Percentiles rank a stretch among this genome's conserved stretches.
Conservation (phyloP, 306 rosid genomes). For the Adenanthera pavonina region DNA sequence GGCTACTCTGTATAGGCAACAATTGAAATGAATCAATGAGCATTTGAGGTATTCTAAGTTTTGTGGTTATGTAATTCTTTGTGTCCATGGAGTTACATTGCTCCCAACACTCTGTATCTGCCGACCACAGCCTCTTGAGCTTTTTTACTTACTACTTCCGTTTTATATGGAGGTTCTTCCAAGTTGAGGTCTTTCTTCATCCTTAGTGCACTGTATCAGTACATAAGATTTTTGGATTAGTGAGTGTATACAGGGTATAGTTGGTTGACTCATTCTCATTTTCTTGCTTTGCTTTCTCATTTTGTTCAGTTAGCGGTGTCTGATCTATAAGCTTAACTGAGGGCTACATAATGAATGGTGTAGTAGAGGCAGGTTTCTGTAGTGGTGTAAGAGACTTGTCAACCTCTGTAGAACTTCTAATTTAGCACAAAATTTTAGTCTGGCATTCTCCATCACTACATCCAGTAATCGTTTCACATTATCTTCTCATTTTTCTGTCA, state of each 20-base stretch:
- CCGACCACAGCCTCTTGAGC: slow-evolving; percentile 50
- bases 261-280: slow-evolving; percentile 46
- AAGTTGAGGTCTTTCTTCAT: slow-evolving; percentile 55
- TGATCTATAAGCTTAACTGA: slow-evolving; percentile 16
- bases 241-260: slow-evolving; percentile 74
- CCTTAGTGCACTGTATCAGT: slow-evolving; percentile 60
- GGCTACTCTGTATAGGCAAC: slow-evolving; percentile 52
- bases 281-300: slow-evolving; percentile 46
- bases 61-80: slow-evolving; percentile 71
- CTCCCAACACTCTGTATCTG: slow-evolving; percentile 51
- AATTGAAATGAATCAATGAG: slow-evolving; percentile 48
- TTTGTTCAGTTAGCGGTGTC: slow-evolving; percentile 43
- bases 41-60: slow-evolving; percentile 51
- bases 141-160: slow-evolving; percentile 44
- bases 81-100: slow-evolving; percentile 54
- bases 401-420: slow-evolving; percentile 33
- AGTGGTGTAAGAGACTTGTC: slow-evolving; percentile 44
- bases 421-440: slow-evolving; percentile 34
- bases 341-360: slow-evolving; percentile 55
- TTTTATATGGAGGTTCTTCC: slow-evolving; percentile 52
- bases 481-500: neutral
- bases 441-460: slow-evolving; percentile 24
- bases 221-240: slow-evolving; percentile 78
- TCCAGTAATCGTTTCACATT: neutral
- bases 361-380: slow-evolving; percentile 40